These are phyloP conservation scores for Entomortierella chlamydospora DNA, from an alignment of 192 early-diverging fungal species.

Conservation along the genomic window DNA sequence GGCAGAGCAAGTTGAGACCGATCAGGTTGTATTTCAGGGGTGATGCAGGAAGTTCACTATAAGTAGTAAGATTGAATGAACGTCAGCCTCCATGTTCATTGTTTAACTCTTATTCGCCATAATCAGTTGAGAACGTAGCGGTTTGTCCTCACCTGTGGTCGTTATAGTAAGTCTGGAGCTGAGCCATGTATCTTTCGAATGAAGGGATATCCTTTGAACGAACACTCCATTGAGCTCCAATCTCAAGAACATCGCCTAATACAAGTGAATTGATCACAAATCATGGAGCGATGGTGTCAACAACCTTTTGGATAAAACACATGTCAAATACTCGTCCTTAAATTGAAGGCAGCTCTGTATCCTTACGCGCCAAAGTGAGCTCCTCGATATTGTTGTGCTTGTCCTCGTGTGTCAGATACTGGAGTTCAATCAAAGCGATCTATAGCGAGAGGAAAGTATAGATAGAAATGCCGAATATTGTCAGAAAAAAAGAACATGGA, in stretches of 20 bases:
- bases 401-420: slow-evolving; percentile 58
- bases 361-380: slow-evolving; percentile 55
- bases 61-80: neutral
- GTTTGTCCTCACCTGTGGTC: slow-evolving; percentile 71
- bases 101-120: neutral
- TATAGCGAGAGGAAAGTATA: slow-evolving; percentile 16
- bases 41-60: slow-evolving; percentile 73
- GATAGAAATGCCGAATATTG: neutral
- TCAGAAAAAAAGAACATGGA: neutral
- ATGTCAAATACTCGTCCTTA: neutral
- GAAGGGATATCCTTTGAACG: slow-evolving; percentile 87
- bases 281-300: neutral
- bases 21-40: slow-evolving; percentile 88
- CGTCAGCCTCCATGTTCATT: slow-evolving; percentile 73
- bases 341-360: neutral
- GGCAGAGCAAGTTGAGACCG: slow-evolving; percentile 92
- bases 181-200: slow-evolving; percentile 96
- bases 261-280: neutral
- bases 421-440: slow-evolving; percentile 65
- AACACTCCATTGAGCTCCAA: slow-evolving; percentile 90
- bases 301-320: neutral
- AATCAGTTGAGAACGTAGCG: neutral
- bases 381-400: slow-evolving; percentile 50
- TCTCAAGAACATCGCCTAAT: slow-evolving; percentile 88
- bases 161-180: slow-evolving; percentile 90